Conservation (phyloP, 768 basidiomycete species). For the Sporobolomyces roseus region DNA sequence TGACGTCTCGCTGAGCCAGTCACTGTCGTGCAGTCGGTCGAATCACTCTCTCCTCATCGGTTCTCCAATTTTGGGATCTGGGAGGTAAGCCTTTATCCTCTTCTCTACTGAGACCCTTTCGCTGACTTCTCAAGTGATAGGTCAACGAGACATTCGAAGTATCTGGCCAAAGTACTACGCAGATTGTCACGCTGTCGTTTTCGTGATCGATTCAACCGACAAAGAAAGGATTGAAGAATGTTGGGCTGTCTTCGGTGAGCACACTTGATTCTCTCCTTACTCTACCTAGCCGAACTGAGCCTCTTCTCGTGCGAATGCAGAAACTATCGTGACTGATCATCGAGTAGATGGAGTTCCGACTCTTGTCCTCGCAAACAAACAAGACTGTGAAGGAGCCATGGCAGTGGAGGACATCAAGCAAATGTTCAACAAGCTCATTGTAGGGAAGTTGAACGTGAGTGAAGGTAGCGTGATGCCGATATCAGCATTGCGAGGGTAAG, state of each 20-base stretch:
- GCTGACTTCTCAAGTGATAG: too few species aligned
- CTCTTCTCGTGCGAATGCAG: slow-evolving; percentile 11
- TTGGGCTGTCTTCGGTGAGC: slow-evolving; percentile 94
- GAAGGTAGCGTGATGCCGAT: slow-evolving; percentile 65
- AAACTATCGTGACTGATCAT: slow-evolving; percentile 81
- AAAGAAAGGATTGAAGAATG: slow-evolving; percentile 79
- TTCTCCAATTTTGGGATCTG: slow-evolving; percentile 94
- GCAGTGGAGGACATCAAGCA: slow-evolving; percentile 87
- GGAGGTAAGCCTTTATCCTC: slow-evolving; percentile 51
- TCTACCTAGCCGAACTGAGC: too few species aligned
- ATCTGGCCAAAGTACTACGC: slow-evolving; percentile 95
- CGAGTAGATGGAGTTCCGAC: slow-evolving; percentile 86
- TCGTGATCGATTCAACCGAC: slow-evolving; percentile 90
- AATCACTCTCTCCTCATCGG: slow-evolving; percentile 85
- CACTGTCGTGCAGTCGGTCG: slow-evolving; percentile 65
- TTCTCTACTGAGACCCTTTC: too few species aligned
- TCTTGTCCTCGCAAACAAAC: slow-evolving; percentile 91
- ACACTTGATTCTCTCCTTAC: background rate
- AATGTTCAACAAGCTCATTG: slow-evolving; percentile 50
- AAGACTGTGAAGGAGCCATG: slow-evolving; percentile 73
- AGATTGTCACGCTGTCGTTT: slow-evolving; percentile 94
- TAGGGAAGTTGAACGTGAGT: slow-evolving; percentile 46
- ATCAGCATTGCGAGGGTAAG: slow-evolving; percentile 83
- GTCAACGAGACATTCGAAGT: slow-evolving; percentile 84
- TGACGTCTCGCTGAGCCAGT: background rate